Conservation (phyloP, 1,284 basidiomycete species). For the Rhodotorula sp. region DNA sequence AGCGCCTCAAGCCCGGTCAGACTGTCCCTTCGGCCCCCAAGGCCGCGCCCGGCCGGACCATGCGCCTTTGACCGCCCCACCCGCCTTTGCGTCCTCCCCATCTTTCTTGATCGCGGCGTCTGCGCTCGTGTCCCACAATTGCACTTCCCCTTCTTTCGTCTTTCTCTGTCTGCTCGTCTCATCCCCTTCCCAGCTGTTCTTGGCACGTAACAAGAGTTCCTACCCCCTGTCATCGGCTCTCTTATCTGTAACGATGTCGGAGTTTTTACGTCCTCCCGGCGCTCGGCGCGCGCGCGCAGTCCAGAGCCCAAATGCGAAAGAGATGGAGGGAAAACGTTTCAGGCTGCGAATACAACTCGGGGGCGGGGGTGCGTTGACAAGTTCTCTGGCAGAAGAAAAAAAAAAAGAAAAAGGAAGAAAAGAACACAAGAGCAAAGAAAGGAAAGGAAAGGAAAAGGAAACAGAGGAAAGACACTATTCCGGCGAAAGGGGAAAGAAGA, state of each 20-base stretch:
- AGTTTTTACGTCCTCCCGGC: neutral
- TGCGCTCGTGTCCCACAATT: too few species aligned
- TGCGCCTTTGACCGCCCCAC: constrained; percentile 15
- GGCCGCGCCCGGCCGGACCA: constrained; percentile 1
- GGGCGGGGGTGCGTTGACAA: neutral
- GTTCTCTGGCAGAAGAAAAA: neutral
- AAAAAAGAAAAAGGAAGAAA: neutral
- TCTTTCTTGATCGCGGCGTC: neutral
- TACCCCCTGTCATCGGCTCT: too few species aligned
- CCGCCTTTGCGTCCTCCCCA: too few species aligned
- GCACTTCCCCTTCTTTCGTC: too few species aligned
- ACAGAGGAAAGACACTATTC: neutral
- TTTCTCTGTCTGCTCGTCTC: too few species aligned
- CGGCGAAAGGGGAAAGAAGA: neutral
- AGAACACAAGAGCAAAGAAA: neutral
- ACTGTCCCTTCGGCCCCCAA: neutral
- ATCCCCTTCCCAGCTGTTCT: too few species aligned
- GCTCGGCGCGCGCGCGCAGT: too few species aligned
- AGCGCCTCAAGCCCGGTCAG: constrained; percentile 21
- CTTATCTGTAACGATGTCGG: neutral
- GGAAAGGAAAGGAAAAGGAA: neutral
- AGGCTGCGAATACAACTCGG: constrained; percentile 1
- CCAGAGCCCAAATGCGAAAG: neutral
- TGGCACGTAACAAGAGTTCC: too few species aligned
- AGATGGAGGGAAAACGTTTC: neutral